Percentiles rank a stretch among this genome's conserved stretches.
Conservation (phyloP, 2,329 filamentous ascomycete species). For the Apiospora kogelbergensis region DNA sequence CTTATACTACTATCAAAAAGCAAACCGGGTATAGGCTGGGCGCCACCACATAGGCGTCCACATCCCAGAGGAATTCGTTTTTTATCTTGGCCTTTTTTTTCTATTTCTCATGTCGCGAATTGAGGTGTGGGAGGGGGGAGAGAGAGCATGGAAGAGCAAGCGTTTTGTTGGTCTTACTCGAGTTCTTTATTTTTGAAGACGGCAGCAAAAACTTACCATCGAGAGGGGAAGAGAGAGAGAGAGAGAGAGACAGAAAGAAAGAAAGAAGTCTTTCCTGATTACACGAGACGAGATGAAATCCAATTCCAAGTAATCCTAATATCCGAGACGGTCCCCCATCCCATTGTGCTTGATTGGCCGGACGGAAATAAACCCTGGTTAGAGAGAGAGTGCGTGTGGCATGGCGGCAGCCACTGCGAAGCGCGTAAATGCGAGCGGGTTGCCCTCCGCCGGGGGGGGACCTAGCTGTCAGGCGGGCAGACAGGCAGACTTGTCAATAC, state of each 20-base stretch:
- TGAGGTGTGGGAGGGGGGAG: not conserved
- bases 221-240: too few relatives aligned
- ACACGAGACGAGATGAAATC: not conserved
- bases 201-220: not conserved
- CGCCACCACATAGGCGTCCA: not conserved
- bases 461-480: not conserved
- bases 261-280: not conserved
- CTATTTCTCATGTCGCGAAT: not conserved
- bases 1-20: conserved; percentile 1
- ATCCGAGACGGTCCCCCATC: not conserved
- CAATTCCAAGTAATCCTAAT: conserved; percentile 3
- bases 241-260: not conserved
- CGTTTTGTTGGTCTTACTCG: not conserved
- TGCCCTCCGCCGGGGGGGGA: not conserved
- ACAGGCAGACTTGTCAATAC: not conserved
- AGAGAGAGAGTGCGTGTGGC: too few relatives aligned
- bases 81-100: not conserved
- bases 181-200: not conserved
- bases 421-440: not conserved
- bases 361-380: not conserved
- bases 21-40: not conserved
- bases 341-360: not conserved
- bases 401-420: not conserved
- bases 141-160: not conserved
- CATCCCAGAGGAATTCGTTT: not conserved